Percentiles rank a stretch among this genome's conserved stretches.
These are phyloP conservation scores for Tagetes erecta DNA, from an alignment of 129 eudicot genomes.

Conservation along the genomic window DNA sequence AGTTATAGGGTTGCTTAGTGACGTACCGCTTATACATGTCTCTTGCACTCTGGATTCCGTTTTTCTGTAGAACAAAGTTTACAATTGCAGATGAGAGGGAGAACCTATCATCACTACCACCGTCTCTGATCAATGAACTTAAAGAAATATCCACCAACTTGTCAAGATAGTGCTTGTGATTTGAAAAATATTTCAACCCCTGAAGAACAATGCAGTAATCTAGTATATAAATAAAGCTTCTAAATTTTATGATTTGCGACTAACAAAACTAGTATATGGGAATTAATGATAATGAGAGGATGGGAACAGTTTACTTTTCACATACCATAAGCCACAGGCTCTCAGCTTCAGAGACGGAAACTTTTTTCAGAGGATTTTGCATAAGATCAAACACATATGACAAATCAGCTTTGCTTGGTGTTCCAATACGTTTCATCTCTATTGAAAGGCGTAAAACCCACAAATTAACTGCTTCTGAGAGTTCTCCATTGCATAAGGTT, in stretches of 20 bases:
- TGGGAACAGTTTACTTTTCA: neutral
- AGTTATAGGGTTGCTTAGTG: constrained; percentile 18
- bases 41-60: constrained; percentile 81
- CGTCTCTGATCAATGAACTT: constrained; percentile 56
- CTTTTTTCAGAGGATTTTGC: constrained; percentile 45
- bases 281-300: neutral
- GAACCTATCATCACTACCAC: constrained; percentile 80
- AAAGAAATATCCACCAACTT: constrained; percentile 66
- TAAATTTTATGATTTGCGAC: neutral
- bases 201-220: constrained; percentile 29
- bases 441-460: constrained; percentile 68
- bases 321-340: constrained; percentile 84
- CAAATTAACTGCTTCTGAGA: constrained; percentile 46
- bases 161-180: constrained; percentile 59
- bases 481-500: constrained; percentile 55
- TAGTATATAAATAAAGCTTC: neutral
- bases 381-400: constrained; percentile 49
- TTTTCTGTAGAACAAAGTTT: constrained; percentile 46
- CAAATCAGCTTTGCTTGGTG: constrained; percentile 52
- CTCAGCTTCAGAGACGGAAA: constrained; percentile 58
- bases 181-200: constrained; percentile 67
- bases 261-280: neutral
- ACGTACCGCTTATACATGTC: constrained; percentile 75
- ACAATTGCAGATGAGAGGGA: constrained; percentile 75
- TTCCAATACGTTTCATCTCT: constrained; percentile 42